Conservation (phyloP, 768 basidiomycete genomes). For the Suillus subluteus region DNA sequence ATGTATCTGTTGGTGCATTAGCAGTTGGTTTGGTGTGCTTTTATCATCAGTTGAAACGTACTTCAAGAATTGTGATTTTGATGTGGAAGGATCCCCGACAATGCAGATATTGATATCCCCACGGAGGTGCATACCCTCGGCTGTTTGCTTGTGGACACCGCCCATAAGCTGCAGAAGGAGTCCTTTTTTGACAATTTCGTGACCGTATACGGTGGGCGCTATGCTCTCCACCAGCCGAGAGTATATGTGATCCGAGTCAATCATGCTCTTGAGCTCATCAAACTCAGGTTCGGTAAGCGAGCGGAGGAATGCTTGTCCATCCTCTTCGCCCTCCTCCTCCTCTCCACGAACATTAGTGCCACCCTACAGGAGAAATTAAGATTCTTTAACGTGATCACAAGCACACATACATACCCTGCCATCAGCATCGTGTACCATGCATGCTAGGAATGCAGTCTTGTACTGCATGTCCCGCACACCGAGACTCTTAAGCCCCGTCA, state of each 20-base stretch:
- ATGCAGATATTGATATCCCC: slow-evolving; percentile 99
- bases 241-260: slow-evolving; percentile 93
- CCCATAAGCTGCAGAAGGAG: slow-evolving; percentile 96
- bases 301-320: slow-evolving; percentile 82
- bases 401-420: slow-evolving; percentile 64
- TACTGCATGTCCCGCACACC: slow-evolving; percentile 97
- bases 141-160: slow-evolving; percentile 95
- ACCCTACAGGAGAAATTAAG: slow-evolving; percentile 45
- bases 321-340: slow-evolving; percentile 76
- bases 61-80: slow-evolving; percentile 99
- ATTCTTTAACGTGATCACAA: neutral
- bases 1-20: slow-evolving; percentile 69
- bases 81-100: slow-evolving; percentile 95
- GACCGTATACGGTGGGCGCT: slow-evolving; percentile 97
- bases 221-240: slow-evolving; percentile 91
- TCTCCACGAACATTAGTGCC: slow-evolving; percentile 92
- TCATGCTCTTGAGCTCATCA: slow-evolving; percentile 93
- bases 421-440: slow-evolving; percentile 95
- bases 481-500: slow-evolving; percentile 91
- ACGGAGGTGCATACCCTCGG: slow-evolving; percentile 96
- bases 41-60: slow-evolving; percentile 41
- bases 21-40: neutral
- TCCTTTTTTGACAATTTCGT: slow-evolving; percentile 99
- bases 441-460: slow-evolving; percentile 97
- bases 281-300: slow-evolving; percentile 93